phyloP scores from a whole-genome alignment of 2,329 filamentous ascomycete genomes.

The Thielaviopsis musarum region DNA sequence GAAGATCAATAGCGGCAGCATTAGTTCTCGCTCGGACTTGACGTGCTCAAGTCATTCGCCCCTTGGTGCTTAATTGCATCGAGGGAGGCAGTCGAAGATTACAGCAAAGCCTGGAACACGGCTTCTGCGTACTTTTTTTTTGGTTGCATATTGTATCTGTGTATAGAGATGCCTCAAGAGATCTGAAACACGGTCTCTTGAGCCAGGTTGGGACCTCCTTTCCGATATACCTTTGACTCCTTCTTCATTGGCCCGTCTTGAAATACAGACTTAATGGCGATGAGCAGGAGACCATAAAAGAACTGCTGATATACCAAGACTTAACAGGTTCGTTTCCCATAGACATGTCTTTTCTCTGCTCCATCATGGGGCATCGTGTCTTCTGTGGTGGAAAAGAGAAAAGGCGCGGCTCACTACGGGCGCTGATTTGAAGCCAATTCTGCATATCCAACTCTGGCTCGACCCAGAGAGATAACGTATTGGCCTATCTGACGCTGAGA shows the following conservation, averaged over 20 bases:
- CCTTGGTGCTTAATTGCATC: not conserved
- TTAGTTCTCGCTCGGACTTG: slow-evolving; percentile 15
- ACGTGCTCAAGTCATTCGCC: not conserved
- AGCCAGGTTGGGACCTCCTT: not conserved
- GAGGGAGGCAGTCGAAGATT: not conserved
- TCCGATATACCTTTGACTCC: not conserved
- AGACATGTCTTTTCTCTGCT: slow-evolving; percentile 7
- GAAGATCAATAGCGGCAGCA: slow-evolving; percentile 48
- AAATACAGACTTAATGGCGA: not conserved
- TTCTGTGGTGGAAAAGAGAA: slow-evolving; percentile 1
- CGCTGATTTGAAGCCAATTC: slow-evolving; percentile 33
- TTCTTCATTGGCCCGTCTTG: not conserved
- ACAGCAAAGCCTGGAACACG: not conserved
- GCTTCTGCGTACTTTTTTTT: not conserved
- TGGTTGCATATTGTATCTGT: not conserved
- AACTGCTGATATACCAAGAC: slow-evolving; percentile 5
- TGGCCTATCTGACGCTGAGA: slow-evolving; percentile 58
- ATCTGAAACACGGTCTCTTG: slow-evolving; percentile 1
- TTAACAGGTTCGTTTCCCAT: slow-evolving; percentile 12
- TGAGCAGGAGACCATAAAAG: not conserved
- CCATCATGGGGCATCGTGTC: not conserved
- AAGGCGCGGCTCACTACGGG: slow-evolving; percentile 63
- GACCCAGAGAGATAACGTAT: slow-evolving; percentile 1
- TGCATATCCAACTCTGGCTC: slow-evolving; percentile 3
- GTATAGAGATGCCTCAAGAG: not conserved